Base-by-base conservation (phyloP, 257 asterid species). In the Salvia miltiorrhiza region DNA sequence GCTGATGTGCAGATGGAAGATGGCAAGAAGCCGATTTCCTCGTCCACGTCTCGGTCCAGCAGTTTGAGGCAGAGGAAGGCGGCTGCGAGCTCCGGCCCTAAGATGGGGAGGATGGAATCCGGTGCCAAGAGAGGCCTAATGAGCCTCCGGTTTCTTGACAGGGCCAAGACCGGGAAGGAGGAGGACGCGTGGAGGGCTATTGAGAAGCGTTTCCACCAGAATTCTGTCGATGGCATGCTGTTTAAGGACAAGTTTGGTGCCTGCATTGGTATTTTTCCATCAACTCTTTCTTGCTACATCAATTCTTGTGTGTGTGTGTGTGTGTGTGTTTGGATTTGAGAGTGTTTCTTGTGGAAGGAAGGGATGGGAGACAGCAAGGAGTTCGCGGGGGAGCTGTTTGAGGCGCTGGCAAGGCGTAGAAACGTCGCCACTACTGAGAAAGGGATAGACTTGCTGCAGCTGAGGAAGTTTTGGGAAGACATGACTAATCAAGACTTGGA, bases 341-440 rank as follows among this genome's bases (percentile, higher is more conserved):
- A 14, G 1, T 49, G 71, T 78, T 52, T 54, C n/a, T 59, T 72
- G 40, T 30, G 59, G 12, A 43, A 93, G 59, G 12, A 43, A 93
- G 97, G 98, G 52, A 83, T 93, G 96, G 89, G 94, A 75, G 96
- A 93, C 41, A 88, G 90, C 80, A 87, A 87, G 76, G 98, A 93
- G 45, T 93, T 93, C 45, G 91, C 97, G 0, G 95, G 70, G 14
- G 96, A 86, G 67, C 71, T 93, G 70, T 88, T 77, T 23, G 97
- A 93, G 71, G 87, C 98, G 0, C 64, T 93, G 87, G 94, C 85
- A 4, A 88, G 98, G 70, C 85, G 96, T 1, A 83, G 90, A 67
- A 76, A 60, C 3, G 35, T 93, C 58, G 48, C 13, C 45, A 61
- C 94, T 3, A 61, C 94, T 3, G 84, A 76, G 41, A 76, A 87